Evolutionary conservation across 805 yeast genomes (phyloP).

Genomic region (Candida incommunis): DNA sequence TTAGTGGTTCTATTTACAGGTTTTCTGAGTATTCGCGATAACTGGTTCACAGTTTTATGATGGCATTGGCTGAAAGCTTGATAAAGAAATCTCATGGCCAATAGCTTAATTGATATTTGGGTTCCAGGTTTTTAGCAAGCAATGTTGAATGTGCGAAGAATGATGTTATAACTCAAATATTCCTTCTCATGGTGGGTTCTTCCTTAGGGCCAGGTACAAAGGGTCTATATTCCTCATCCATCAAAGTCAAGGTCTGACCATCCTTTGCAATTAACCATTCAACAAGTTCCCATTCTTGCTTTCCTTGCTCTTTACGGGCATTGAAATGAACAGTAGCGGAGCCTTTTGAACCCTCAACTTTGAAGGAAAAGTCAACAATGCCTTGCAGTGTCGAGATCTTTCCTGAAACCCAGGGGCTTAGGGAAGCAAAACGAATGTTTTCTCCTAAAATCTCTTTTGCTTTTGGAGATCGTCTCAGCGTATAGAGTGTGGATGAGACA

Average conservation of each 20-base stretch:
- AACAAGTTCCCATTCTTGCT: conserved; percentile 41
- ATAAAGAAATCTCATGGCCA: background rate
- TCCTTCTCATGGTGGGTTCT: conserved; percentile 13
- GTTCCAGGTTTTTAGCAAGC: too few relatives aligned
- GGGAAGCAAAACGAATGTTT: conserved; percentile 55
- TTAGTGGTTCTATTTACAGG: background rate
- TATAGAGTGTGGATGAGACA: conserved; percentile 73
- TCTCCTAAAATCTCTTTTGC: conserved; percentile 58
- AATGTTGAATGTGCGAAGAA: too few relatives aligned
- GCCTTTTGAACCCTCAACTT: conserved; percentile 52
- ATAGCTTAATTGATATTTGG: background rate
- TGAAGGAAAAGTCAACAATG: conserved; percentile 55
- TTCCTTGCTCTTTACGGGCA: conserved; percentile 53
- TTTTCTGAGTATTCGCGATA: background rate
- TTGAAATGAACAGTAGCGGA: conserved; percentile 42
- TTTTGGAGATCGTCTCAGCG: conserved; percentile 57
- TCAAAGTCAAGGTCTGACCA: conserved; percentile 27
- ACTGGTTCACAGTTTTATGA: background rate
- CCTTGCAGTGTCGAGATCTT: conserved; percentile 74
- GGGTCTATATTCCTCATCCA: conserved; percentile 31
- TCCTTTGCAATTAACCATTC: conserved; percentile 49
- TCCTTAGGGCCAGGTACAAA: conserved; percentile 19
- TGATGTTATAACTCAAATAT: background rate
- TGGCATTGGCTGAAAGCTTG: conserved; percentile 6
- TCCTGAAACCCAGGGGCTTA: conserved; percentile 86